Conservation (phyloP, 2,329 filamentous ascomycete species). For the Colletotrichum caudatum region DNA sequence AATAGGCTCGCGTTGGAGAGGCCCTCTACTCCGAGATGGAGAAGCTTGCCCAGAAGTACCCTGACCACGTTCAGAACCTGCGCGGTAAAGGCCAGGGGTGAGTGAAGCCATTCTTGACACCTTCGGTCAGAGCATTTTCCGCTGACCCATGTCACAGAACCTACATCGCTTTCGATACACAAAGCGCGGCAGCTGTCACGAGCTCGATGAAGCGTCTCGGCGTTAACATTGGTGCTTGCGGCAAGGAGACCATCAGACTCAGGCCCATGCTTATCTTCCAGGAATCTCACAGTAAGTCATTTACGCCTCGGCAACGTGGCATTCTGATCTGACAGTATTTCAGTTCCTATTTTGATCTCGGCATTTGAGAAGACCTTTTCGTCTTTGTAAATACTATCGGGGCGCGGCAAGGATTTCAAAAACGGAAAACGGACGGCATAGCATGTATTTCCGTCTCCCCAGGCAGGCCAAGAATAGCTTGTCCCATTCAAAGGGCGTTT, state of each 20-base stretch:
- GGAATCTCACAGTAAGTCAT: constrained; percentile 67
- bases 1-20: constrained; percentile 69
- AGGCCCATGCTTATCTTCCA: constrained; percentile 87
- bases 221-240: constrained; percentile 83
- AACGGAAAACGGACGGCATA: constrained; percentile 20
- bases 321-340: not conserved
- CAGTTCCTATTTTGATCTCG: constrained; percentile 74
- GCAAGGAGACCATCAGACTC: constrained; percentile 75
- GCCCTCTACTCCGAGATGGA: constrained; percentile 76
- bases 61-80: constrained; percentile 77
- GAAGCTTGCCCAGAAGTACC: constrained; percentile 73
- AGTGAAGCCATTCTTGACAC: constrained; percentile 18
- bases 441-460: constrained; percentile 16
- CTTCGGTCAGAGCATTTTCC: not conserved
- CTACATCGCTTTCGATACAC: constrained; percentile 84
- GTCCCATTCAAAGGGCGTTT: not conserved
- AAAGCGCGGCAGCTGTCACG: constrained; percentile 75
- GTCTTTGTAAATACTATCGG: constrained; percentile 45
- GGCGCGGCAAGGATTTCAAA: constrained; percentile 7
- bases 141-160: constrained; percentile 55
- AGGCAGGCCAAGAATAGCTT: not conserved
- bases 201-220: constrained; percentile 78
- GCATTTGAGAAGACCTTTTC: constrained; percentile 79
- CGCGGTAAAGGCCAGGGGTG: constrained; percentile 78
- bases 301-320: accelerated